Percentiles rank a stretch among this genome's conserved stretches.
phyloP scores from a whole-genome alignment of 192 early-diverging fungal species.

The Coemansia sp. region DNA sequence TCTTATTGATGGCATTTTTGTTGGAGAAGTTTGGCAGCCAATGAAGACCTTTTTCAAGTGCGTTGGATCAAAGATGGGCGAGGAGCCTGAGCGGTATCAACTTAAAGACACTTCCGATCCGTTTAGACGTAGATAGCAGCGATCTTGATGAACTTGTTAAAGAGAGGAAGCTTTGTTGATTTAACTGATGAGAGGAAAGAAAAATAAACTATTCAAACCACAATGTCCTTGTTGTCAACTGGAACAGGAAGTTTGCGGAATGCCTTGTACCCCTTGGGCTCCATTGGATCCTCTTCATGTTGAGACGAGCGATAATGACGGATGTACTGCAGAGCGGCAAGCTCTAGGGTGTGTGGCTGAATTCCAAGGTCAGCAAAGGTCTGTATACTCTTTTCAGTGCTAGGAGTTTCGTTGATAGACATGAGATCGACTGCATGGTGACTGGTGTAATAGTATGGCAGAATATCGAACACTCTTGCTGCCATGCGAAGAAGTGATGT shows the following conservation, averaged over 20 bases:
- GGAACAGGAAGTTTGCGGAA: constrained; percentile 48
- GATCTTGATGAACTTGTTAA: not conserved
- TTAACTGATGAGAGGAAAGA: not conserved
- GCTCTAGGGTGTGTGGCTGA: constrained; percentile 76
- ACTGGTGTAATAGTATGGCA: constrained; percentile 76
- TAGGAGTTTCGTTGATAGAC: constrained; percentile 70
- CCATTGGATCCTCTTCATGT: constrained; percentile 53
- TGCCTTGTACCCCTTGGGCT: constrained; percentile 53
- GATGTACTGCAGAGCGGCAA: constrained; percentile 79
- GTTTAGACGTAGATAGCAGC: constrained; percentile 11
- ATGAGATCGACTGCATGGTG: constrained; percentile 87
- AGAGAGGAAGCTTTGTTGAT: not conserved
- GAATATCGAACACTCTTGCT: constrained; percentile 63
- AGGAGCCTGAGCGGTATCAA: constrained; percentile 53
- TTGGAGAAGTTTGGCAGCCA: constrained; percentile 33
- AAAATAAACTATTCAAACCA: constrained; percentile 18
- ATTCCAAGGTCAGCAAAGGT: constrained; percentile 88
- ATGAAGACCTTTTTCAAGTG: constrained; percentile 40
- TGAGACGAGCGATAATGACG: constrained; percentile 77
- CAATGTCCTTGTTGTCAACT: constrained; percentile 50
- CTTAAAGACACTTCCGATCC: constrained; percentile 23
- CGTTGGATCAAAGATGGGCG: constrained; percentile 39
- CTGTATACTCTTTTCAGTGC: constrained; percentile 60
- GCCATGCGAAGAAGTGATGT: constrained; percentile 68
- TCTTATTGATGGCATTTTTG: constrained; percentile 46